Percentiles rank a stretch among this genome's conserved stretches.
Evolutionary conservation across 2,329 filamentous ascomycete genomes (phyloP).

Genomic region (Xylaria sp.): DNA sequence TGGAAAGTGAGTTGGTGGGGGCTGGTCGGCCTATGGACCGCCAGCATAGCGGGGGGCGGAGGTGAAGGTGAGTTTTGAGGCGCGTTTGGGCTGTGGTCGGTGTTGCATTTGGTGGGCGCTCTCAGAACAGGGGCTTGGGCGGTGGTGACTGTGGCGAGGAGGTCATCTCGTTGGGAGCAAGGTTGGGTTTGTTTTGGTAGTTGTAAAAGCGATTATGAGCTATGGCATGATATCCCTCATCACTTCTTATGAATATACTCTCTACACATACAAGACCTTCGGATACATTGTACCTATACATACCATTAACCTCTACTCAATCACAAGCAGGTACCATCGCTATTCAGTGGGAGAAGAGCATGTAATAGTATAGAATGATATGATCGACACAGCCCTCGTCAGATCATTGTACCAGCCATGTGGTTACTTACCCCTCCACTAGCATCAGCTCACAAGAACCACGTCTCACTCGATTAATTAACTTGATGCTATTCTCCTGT

Average conservation of each 20-base stretch:
- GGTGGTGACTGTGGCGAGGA: not conserved
- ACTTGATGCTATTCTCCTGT: conserved; percentile 16
- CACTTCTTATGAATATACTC: conserved; percentile 36
- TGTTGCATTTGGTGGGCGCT: not conserved
- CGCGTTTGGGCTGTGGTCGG: not conserved
- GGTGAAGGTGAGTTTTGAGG: conserved; percentile 68
- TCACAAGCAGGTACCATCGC: too few species aligned
- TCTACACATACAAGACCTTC: conserved; percentile 17
- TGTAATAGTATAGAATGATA: conserved; percentile 1
- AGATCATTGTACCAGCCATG: conserved; percentile 21
- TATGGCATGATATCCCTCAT: conserved; percentile 56
- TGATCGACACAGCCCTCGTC: conserved; percentile 17
- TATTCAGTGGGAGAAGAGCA: not conserved
- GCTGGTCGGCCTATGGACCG: conserved; percentile 77
- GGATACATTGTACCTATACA: not conserved
- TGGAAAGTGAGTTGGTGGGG: conserved; percentile 85
- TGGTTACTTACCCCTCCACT: not conserved
- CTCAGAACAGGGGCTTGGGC: not conserved
- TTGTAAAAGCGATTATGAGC: conserved; percentile 49
- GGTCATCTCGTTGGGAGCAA: conserved; percentile 33
- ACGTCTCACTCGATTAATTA: conserved; percentile 9
- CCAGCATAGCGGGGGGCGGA: conserved; percentile 69
- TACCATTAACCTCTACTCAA: not conserved
- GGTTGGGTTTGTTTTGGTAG: conserved; percentile 17
- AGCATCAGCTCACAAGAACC: not conserved